Percentiles rank a stretch among this genome's conserved stretches.
phyloP scores from a whole-genome alignment of 495 filamentous ascomycete genomes.

The Podospora fimiseda region DNA sequence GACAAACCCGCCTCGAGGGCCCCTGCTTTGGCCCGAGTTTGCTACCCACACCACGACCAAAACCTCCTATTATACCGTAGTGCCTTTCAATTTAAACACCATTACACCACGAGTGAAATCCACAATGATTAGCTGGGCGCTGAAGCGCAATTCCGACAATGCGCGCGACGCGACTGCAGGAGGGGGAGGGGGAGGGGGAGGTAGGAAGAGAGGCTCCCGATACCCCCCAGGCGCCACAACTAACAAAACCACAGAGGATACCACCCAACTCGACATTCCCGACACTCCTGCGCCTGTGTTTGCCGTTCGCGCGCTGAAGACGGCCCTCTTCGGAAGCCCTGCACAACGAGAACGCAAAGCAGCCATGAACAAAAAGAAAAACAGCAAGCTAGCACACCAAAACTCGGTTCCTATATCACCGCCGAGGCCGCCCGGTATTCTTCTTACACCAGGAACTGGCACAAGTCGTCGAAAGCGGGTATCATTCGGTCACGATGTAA shows the following conservation, averaged over 20 bases:
- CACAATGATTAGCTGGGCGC: conserved; percentile 53
- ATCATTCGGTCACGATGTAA: conserved; percentile 67
- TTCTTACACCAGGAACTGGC: conserved; percentile 82
- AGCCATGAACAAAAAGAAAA: conserved; percentile 12
- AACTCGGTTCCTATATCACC: conserved; percentile 28
- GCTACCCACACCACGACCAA: no score
- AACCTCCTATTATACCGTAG: no score
- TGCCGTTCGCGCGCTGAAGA: conserved; percentile 86
- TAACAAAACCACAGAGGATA: conserved; percentile 31
- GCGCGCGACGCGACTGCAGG: conserved; percentile 25
- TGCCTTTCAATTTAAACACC: no score
- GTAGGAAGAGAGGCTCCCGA: background rate
- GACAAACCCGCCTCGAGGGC: no score
- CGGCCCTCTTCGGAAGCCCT: conserved; percentile 84
- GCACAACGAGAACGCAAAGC: conserved; percentile 33
- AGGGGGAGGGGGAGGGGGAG: background rate
- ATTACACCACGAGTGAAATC: background rate
- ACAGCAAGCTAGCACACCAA: conserved; percentile 1
- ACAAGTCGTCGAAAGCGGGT: conserved; percentile 79
- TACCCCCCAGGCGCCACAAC: conserved; percentile 5
- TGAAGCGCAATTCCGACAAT: conserved; percentile 34
- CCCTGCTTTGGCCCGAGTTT: no score
- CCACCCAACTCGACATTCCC: conserved; percentile 57
- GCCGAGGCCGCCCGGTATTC: conserved; percentile 53
- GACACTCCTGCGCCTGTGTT: conserved; percentile 93